A percentile compares a stretch with the other conserved stretches of the same genome.
Conservation (phyloP, 495 filamentous ascomycete species). For the Penicillium waksmanii region DNA sequence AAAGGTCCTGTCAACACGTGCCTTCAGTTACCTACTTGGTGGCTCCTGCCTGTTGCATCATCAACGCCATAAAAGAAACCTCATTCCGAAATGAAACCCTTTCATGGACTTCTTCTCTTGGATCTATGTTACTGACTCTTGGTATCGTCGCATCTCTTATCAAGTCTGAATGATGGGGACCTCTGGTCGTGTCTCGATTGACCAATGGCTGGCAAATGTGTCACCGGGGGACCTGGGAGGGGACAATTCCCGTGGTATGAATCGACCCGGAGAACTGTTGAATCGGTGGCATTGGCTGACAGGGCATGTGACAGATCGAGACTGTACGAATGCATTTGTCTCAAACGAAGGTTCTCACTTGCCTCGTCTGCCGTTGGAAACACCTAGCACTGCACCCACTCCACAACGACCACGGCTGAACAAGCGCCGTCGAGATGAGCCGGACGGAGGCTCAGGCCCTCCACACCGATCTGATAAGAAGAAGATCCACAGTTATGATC, state of each 20-base stretch:
- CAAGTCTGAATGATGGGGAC: constrained; percentile 6
- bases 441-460: background rate
- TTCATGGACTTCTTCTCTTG: too few species aligned
- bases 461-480: background rate
- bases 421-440: background rate
- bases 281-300: background rate
- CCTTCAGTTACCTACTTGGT: background rate
- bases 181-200: constrained; percentile 2
- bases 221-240: background rate
- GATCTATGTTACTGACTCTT: too few species aligned
- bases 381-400: background rate
- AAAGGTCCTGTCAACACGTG: background rate
- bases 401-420: background rate
- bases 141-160: too few species aligned
- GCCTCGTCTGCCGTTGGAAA: background rate
- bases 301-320: background rate
- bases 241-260: background rate
- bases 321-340: background rate
- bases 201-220: constrained; percentile 20
- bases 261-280: background rate
- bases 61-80: too few species aligned
- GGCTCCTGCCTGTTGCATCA: too few species aligned
- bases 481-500: constrained; percentile 49
- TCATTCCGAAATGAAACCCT: too few species aligned
- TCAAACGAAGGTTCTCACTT: background rate